Base-by-base conservation (phyloP, 352 stramenopile species). In the Globisporangium carolinianum region DNA sequence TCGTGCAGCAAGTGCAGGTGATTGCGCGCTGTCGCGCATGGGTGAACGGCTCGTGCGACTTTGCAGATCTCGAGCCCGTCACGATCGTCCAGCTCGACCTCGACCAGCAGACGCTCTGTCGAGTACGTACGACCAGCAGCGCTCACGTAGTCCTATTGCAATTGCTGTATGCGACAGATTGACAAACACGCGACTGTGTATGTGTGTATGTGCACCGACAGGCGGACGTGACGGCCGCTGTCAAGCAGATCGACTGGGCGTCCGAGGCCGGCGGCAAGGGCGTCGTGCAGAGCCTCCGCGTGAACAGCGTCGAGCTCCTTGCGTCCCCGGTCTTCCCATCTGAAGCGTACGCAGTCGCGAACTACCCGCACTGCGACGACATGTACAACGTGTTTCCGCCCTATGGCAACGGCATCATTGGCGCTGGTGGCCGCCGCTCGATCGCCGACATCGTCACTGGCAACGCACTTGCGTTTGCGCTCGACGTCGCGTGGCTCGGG, bases 161-260 rank as follows among this genome's bases (percentile, higher is more conserved):
- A 39, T 45, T 17, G 14, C 14, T 71, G 35, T 18, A 53, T 14
- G 53, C 11, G 12, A 17, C 14, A 41, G 15, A 17, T 0, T 54
- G n/a, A 51, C 47, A 10, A 32, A 6, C 36, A 24, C 41, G 17
- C 43, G 24, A 8, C 7, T 43, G 32, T 61, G 42, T 39, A 4
- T 52, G 46, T 62, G 24, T 43, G 7, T 43, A 43, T 43, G 7
- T 43, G 11, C 1, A 43, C 24, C 24, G 1, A 43, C 39, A 93
- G 79, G 84, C 84, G 42, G 79, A 90, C 37, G 60, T 92, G 24
- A 62, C 82, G n/a, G 82, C 76, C 9, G 81, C 68, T 0, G 84
- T 94, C 37, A 91, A 89, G 65, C 84, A 94, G 63, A 91, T 94
- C 59, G 82, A 94, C 58, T 94, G 83, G 76, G 69, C 76, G 42